Base-by-base conservation (phyloP, 2,329 filamentous ascomycete genomes). In the Hansfordia pulvinata region DNA sequence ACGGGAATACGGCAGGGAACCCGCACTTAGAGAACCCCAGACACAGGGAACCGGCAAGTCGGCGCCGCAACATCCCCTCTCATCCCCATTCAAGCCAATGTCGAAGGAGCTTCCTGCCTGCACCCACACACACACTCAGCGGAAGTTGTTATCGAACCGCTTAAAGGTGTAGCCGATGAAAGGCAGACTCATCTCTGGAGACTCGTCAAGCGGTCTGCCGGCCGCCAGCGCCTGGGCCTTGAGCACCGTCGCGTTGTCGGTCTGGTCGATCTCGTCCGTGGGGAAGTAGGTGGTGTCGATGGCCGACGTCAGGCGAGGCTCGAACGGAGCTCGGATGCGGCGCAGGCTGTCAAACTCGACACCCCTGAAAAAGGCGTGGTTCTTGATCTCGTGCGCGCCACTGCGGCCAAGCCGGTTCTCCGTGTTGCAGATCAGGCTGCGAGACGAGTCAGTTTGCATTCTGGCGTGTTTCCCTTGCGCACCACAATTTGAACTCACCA, bases 221-320 rank as follows among this genome's bases (percentile, higher is more conserved):
- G 75, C 67, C 33, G 78, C 76, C 36, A 78, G 69, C 26, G 82
- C 83, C 53, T 92, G 82, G 12, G 82, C 82, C 50, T 84, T 81
- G 44, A 93, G 69, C 38, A 82, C 69, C 14, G 85, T 90, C 30
- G 81, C 84, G 37, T 85, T 93, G 52, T 94, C 86, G 29, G 85
- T 88, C 61, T 96, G 88, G 43, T 93, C 85, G 47, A 98, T 94
- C 55, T 98, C 90, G 48, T 98, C 90, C 27, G 85, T 94, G 8
- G 90, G 90, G 74, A 98, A 98, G 64, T 98, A 96, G 24, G 86
- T 88, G 12, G 90, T 93, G 50, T 98, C 90, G 43, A 93, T 80
- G 52, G 90, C 90, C 35, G 84, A 93, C 33, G 81, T 80, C 37
- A 98, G 64, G 46, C 85, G 84, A 3, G 90, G 90, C 59, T 96